Evolutionary conservation across 2,329 filamentous ascomycete species (phyloP).

Genomic region (Leptographium lundbergii): DNA sequence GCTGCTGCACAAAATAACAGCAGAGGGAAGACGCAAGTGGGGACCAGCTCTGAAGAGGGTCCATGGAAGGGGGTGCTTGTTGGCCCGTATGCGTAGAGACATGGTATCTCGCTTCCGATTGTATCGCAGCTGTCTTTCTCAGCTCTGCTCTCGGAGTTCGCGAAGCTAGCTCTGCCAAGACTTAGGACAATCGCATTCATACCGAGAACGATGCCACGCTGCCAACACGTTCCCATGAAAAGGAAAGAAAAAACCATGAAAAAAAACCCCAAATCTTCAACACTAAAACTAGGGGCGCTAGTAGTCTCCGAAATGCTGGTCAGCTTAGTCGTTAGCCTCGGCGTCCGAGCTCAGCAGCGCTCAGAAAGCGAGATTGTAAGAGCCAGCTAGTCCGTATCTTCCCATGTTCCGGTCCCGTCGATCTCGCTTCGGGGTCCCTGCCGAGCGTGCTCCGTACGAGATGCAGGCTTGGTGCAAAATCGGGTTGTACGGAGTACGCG

Average conservation of each 20-base stretch:
- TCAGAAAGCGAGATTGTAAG: not conserved
- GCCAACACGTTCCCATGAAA: not conserved
- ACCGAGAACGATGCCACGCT: not conserved
- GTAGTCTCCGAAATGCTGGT: not conserved
- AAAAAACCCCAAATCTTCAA: not conserved
- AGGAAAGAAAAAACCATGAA: not conserved
- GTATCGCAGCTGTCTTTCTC: not conserved
- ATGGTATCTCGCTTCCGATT: not conserved
- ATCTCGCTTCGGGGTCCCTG: not conserved
- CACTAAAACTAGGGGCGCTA: not conserved
- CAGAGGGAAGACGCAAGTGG: not conserved
- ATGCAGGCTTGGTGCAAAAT: not conserved
- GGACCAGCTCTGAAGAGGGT: not conserved
- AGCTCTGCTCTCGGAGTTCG: not conserved
- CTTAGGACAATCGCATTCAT: not conserved
- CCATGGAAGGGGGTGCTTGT: not conserved
- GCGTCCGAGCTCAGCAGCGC: not conserved
- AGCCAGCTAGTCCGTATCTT: not conserved
- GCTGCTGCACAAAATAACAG: not conserved
- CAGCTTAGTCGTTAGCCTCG: not conserved
- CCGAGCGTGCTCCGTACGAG: not conserved
- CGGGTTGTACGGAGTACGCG: not conserved
- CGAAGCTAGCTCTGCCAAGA: not conserved
- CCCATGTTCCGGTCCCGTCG: not conserved
- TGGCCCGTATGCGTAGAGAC: not conserved